Evolutionary conservation across 2,329 filamentous ascomycete genomes (phyloP), one percentile per base, ranked within the genome.

Genomic region (Fusarium setosum): DNA sequence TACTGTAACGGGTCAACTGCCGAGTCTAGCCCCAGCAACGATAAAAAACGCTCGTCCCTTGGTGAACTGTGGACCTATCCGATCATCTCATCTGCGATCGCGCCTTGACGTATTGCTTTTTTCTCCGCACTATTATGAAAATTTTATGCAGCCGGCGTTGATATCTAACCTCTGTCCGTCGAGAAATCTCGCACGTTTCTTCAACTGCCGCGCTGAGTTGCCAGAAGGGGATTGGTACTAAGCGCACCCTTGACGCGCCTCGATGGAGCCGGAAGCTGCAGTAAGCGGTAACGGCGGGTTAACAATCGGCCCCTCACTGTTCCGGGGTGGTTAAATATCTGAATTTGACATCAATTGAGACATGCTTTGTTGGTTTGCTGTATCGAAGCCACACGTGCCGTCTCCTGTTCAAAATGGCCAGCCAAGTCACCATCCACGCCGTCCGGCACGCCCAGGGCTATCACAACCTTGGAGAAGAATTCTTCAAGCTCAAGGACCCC

Each of bases 391-490:
- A 18, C 10, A n/a, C 17, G 20, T 18, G 24, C 17, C 17, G 41
- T n/a, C 4, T 32, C 37, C 13, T 13, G 8, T 1, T 11, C 29
- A 50, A 38, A 1, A 67, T 67, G 64, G 11, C 61, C 4, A 45
- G 32, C 12, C 65, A 40, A 58, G 42, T 65, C 23, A 51, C 51
- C 11, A 62, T 68, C 8, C 65, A 68, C 32, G 54, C 50, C n/a
- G 49, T 68, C 5, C 45, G 65, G 11, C 65, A 68, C 32, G 65
- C 57, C 8, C 61, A 68, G 7, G 65, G 65, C 13, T 68, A 44
- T 37, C 65, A 68, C 21, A 68, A 68, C 37, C 53, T 68, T 4
- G 65, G 65, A 2, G 61, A 65, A 9, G 65, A 68, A 26, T 67
- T 67, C 45, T 68, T 68, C 3, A 26, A 62, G 18, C 34, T 68